These are phyloP conservation scores for Entophlyctis luteolus DNA, from an alignment of 192 early-diverging fungal species.

Conservation along the genomic window DNA sequence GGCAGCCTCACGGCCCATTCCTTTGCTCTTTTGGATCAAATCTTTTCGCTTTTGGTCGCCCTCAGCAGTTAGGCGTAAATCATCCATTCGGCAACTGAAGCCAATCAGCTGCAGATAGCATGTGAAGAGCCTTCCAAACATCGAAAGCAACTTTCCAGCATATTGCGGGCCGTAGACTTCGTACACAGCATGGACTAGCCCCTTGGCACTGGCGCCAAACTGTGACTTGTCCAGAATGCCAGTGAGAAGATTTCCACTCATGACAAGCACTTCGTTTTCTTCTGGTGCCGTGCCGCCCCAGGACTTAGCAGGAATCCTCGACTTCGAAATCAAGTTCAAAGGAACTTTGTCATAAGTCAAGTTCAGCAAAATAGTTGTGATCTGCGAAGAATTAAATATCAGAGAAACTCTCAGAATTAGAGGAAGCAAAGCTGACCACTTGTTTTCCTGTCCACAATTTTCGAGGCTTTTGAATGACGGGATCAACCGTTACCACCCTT, in stretches of 20 bases:
- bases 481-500: conserved; percentile 77
- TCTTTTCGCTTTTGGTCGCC: conserved; percentile 75
- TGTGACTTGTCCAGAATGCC: conserved; percentile 97
- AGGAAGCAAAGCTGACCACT: conserved; percentile 49
- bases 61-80: conserved; percentile 79
- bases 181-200: conserved; percentile 92
- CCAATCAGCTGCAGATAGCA: conserved; percentile 82
- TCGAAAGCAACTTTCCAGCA: conserved; percentile 86
- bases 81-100: conserved; percentile 98
- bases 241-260: conserved; percentile 83
- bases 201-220: conserved; percentile 87
- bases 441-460: conserved; percentile 98
- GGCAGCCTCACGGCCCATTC: conserved; percentile 67
- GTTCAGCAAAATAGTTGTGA: conserved; percentile 90
- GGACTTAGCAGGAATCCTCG: conserved; percentile 76
- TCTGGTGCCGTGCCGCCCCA: conserved; percentile 78
- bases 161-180: conserved; percentile 87
- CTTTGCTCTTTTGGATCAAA: conserved; percentile 59
- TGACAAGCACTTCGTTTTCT: conserved; percentile 81
- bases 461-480: conserved; percentile 80
- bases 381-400: conserved; percentile 37
- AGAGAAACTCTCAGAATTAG: background rate
- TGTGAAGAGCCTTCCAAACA: conserved; percentile 86
- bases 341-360: conserved; percentile 71
- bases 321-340: conserved; percentile 84